Base-by-base conservation (phyloP, 805 yeast species). In the Zygosaccharomyces bailii region DNA sequence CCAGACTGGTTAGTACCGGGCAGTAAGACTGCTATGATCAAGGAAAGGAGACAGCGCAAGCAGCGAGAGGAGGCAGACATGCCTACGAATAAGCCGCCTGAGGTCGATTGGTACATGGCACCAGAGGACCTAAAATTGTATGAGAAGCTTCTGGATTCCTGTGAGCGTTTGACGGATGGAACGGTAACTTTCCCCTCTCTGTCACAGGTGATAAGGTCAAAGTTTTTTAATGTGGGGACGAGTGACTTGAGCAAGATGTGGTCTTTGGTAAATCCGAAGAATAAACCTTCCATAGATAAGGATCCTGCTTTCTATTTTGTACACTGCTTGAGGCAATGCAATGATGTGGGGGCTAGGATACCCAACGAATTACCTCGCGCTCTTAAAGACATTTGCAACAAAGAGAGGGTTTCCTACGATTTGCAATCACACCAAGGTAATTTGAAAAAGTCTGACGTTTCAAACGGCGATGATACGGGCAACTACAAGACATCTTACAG, bases 351-450 rank as follows among this genome's bases (percentile, higher is more conserved):
- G 32, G 83, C 82, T 56, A 74, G 91, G 43, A 81, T 93, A 19
- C 99, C 99, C 32, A 73, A 93, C 46, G 83, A 89, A n/a, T 89
- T 93, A n/a, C 99, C 99, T 14, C 86, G 90, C 1, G 80, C 93
- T 4, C 71, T 93, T 52, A 75, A 96, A 34, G 96, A 97, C 11
- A 86, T 96, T 0, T 91, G 90, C 64, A 85, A 86, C 32, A 88
- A 88, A 68, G 90, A 86, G 53, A 75, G 75, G 24, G 93, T 95
- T 11, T 82, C 80, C 46, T 88, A 84, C 60, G 81, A 82, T 54
- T 51, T 83, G 25, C 72, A 72, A 21, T 76, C 86, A 3, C 69
- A 68, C 37, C 84, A 80, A 55, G 76, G 78, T 2, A 67, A 74
- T 41, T 60, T 72, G 19, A 62, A 50, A 37, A 55, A 50, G 27